Conservation (phyloP, 306 rosid species). For the Sophora flavescens region DNA sequence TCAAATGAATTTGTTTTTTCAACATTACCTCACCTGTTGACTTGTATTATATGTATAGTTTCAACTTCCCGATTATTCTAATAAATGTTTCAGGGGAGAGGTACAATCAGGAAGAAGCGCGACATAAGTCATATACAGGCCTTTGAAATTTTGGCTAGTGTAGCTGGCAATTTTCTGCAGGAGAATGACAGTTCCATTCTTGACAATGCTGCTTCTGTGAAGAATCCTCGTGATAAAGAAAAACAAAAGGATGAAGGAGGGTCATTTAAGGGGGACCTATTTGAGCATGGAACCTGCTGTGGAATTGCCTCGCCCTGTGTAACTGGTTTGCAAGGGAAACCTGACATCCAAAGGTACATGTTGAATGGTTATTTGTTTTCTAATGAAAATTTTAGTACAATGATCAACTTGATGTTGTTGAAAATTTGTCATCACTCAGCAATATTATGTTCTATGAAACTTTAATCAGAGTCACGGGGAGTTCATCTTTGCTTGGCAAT, state of each 20-base stretch:
- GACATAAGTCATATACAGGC: conserved; percentile 61
- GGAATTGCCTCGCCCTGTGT: conserved; percentile 44
- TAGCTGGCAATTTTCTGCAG: conserved; percentile 69
- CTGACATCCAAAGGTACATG: conserved; percentile 54
- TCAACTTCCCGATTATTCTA: conserved; percentile 39
- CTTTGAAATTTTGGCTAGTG: conserved; percentile 77
- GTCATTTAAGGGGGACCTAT: conserved; percentile 47
- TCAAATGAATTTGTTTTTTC: conserved; percentile 17
- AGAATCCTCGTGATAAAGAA: conserved; percentile 40
- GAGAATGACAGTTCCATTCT: conserved; percentile 49
- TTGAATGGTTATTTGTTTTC: conserved; percentile 36
- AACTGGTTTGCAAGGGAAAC: conserved; percentile 47
- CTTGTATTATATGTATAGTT: conserved; percentile 26
- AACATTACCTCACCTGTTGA: background rate
- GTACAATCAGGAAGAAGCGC: conserved; percentile 58
- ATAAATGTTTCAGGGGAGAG: conserved; percentile 67
- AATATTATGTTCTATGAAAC: conserved; percentile 35
- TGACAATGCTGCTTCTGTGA: conserved; percentile 40
- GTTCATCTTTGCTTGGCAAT: conserved; percentile 46
- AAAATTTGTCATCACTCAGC: conserved; percentile 39
- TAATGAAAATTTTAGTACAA: conserved; percentile 38
- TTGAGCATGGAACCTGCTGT: conserved; percentile 52
- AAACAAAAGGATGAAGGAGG: conserved; percentile 41
- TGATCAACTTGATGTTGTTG: conserved; percentile 32
- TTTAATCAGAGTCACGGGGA: conserved; percentile 42